Evolutionary conservation across 2,329 filamentous ascomycete genomes (phyloP).

Genomic region (Aspergillus vadensis): DNA sequence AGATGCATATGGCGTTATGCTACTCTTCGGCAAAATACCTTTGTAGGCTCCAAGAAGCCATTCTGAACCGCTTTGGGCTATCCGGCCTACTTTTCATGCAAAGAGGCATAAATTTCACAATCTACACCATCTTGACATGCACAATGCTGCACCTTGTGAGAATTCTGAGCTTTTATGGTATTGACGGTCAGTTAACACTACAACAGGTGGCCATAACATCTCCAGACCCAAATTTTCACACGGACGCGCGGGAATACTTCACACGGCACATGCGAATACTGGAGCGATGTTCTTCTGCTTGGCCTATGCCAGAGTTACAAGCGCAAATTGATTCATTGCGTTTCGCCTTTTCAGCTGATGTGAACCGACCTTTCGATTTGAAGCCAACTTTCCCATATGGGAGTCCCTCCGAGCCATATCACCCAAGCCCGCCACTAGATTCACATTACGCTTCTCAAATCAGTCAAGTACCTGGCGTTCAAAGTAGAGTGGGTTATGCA

Average conservation of each 20-base stretch:
- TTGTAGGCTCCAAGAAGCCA: constrained; percentile 82
- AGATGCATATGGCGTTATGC: constrained; percentile 81
- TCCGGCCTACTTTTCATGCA: constrained; percentile 87
- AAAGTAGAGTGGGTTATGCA: constrained; percentile 52
- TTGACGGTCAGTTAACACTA: background rate
- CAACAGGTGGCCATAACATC: constrained; percentile 84
- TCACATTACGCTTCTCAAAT: constrained; percentile 54
- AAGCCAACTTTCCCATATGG: constrained; percentile 86
- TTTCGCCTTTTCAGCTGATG: constrained; percentile 87
- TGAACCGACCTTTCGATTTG: constrained; percentile 80
- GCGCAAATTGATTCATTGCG: constrained; percentile 86
- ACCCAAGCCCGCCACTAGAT: constrained; percentile 62
- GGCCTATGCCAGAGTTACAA: constrained; percentile 88
- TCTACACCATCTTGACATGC: constrained; percentile 89
- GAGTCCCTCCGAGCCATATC: constrained; percentile 68
- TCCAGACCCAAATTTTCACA: constrained; percentile 83
- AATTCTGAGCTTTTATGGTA: constrained; percentile 23
- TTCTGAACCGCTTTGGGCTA: constrained; percentile 74
- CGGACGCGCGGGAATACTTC: constrained; percentile 84
- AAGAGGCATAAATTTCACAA: constrained; percentile 88
- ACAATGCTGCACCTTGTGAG: constrained; percentile 90
- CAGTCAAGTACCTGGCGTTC: constrained; percentile 49
- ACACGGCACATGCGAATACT: constrained; percentile 91
- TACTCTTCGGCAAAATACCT: constrained; percentile 82
- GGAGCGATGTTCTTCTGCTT: constrained; percentile 78